phyloP scores from a whole-genome alignment of 352 stramenopile species.

The Globisporangium echinulatum region DNA sequence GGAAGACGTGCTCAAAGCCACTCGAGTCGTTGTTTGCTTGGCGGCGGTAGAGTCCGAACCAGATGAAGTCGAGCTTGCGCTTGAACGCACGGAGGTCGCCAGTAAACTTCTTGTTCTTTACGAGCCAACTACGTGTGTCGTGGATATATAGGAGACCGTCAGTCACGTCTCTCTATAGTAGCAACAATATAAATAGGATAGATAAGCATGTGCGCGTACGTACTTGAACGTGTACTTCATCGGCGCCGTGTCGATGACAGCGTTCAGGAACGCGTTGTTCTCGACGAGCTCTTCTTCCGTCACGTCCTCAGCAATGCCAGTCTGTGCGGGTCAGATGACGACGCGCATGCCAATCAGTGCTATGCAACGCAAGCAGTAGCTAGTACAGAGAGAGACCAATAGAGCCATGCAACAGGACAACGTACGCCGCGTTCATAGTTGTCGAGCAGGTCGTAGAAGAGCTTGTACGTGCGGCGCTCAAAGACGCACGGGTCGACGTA shows the following conservation, averaged over 20 bases:
- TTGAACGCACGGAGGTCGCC: conserved; percentile 76
- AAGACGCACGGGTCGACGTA: conserved; percentile 85
- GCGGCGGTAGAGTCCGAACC: conserved; percentile 93
- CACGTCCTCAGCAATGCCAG: conserved; percentile 83
- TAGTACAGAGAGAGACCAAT: background rate
- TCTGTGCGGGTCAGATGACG: conserved; percentile 21
- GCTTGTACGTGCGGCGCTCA: conserved; percentile 85
- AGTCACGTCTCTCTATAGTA: background rate
- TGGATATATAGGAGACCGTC: background rate
- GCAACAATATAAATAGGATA: background rate
- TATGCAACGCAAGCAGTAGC: background rate
- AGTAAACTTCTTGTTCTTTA: conserved; percentile 81
- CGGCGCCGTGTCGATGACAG: conserved; percentile 86
- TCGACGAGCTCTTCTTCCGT: conserved; percentile 84
- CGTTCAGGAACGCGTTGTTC: conserved; percentile 90
- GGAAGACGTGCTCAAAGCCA: conserved; percentile 96
- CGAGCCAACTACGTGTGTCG: conserved; percentile 42
- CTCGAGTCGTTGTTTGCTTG: conserved; percentile 85
- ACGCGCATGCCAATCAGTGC: background rate
- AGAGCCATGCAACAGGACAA: background rate
- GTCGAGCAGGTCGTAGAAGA: conserved; percentile 89
- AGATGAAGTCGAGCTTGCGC: conserved; percentile 91
- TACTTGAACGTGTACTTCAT: conserved; percentile 94
- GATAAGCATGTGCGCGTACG: conserved; percentile 1
- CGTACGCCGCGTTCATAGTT: conserved; percentile 80